Percentiles rank a stretch among this genome's conserved stretches.
Conservation (phyloP, 352 stramenopile species). For the Phytopythium oedochilum region DNA sequence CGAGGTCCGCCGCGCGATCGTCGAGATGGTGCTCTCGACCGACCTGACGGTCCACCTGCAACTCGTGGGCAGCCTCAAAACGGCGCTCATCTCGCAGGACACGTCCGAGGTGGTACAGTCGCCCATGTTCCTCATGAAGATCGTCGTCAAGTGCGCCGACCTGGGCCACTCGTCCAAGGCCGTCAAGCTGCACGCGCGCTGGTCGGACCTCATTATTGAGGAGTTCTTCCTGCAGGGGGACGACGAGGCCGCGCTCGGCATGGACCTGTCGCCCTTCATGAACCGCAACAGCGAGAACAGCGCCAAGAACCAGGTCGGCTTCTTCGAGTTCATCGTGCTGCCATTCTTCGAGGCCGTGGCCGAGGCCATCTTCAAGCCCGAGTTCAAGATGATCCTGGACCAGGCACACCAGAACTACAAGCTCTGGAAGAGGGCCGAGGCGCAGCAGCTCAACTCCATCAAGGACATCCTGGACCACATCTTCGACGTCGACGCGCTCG, state of each 20-base stretch:
- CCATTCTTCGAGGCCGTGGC: conserved; percentile 79
- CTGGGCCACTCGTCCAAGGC: conserved; percentile 91
- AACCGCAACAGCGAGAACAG: conserved; percentile 88
- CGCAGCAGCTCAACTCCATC: conserved; percentile 79
- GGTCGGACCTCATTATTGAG: conserved; percentile 90
- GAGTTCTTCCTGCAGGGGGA: conserved; percentile 96
- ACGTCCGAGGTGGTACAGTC: conserved; percentile 67
- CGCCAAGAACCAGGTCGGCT: conserved; percentile 78
- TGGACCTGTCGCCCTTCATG: conserved; percentile 92
- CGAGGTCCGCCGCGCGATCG: conserved; percentile 77
- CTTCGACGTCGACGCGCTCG: conserved; percentile 36
- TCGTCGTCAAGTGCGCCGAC: conserved; percentile 89
- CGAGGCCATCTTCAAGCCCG: conserved; percentile 64
- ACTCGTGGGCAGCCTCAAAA: conserved; percentile 75
- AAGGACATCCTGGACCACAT: conserved; percentile 82
- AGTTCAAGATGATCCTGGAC: conserved; percentile 79
- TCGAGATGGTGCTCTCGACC: conserved; percentile 84
- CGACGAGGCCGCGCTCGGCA: conserved; percentile 83
- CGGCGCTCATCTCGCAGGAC: conserved; percentile 74
- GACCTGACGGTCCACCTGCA: conserved; percentile 80
- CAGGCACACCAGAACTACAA: conserved; percentile 83
- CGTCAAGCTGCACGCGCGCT: conserved; percentile 76
- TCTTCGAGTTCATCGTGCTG: conserved; percentile 86
- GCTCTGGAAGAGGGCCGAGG: conserved; percentile 74
- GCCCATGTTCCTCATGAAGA: conserved; percentile 83